Conservation (phyloP, 1,284 basidiomycete species). For the Austroboletus niveus region DNA sequence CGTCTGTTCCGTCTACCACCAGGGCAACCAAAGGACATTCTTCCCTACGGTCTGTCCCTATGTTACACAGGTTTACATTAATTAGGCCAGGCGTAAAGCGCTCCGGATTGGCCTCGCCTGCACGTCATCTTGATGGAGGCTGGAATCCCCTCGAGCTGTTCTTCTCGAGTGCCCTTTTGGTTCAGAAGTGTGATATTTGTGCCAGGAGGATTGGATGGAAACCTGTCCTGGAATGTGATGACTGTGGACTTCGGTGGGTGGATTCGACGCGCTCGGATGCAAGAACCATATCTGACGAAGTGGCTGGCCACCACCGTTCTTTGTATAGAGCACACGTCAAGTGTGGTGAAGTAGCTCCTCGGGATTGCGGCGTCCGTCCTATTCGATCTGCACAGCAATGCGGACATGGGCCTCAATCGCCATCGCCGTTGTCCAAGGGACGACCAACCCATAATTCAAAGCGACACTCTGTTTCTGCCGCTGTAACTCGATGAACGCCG, state of each 20-base stretch:
- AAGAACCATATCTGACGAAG: constrained; percentile 18
- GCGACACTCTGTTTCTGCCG: constrained; percentile 26
- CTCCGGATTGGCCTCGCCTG: constrained; percentile 30
- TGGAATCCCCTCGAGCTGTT: constrained; percentile 81
- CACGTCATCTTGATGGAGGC: constrained; percentile 35
- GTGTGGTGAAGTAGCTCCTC: constrained; percentile 77
- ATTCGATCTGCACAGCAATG: constrained; percentile 35
- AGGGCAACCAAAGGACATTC: constrained; percentile 73
- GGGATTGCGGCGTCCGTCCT: constrained; percentile 66
- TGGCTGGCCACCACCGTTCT: constrained; percentile 7
- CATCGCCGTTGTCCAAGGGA: constrained; percentile 29
- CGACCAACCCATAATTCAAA: constrained; percentile 28
- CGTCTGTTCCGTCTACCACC: constrained; percentile 55
- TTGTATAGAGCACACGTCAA: constrained; percentile 69
- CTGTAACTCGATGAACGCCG: constrained; percentile 26
- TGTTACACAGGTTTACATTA: constrained; percentile 83
- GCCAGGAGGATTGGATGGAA: constrained; percentile 81
- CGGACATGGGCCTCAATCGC: constrained; percentile 20
- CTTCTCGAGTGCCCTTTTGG: constrained; percentile 65
- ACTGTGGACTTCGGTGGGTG: constrained; percentile 49
- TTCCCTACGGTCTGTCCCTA: constrained; percentile 51
- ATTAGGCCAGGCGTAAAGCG: constrained; percentile 72
- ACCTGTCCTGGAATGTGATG: constrained; percentile 83
- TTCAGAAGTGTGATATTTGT: constrained; percentile 81
- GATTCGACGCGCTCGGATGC: constrained; percentile 15